A percentile compares a stretch with the other conserved stretches of the same genome.
Evolutionary conservation across 179 eudicot genomes (phyloP).

Genomic region (Pouteria campechiana): DNA sequence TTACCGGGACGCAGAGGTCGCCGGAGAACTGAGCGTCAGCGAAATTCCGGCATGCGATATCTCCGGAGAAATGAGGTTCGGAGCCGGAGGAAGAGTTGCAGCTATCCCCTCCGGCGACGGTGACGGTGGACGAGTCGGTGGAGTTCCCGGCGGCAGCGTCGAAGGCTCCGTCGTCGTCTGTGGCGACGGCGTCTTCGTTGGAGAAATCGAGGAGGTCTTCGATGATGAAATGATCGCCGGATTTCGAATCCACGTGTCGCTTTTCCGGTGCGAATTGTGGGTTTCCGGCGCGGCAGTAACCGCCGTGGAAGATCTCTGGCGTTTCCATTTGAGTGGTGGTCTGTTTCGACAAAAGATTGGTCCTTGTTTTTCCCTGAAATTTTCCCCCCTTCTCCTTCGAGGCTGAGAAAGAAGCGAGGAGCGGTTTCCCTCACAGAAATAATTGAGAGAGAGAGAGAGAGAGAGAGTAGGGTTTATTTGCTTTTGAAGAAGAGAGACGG

Average conservation of each 20-base stretch:
- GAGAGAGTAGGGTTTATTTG: slow-evolving; percentile 8
- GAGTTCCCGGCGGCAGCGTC: slow-evolving; percentile 39
- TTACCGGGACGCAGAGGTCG: slow-evolving; percentile 92
- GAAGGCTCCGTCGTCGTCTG: slow-evolving; percentile 56
- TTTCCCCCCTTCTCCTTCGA: too few relatives aligned
- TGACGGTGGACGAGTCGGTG: slow-evolving; percentile 42
- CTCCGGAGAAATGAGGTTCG: slow-evolving; percentile 21
- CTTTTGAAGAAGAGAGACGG: slow-evolving; percentile 28
- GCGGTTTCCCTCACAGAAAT: too few relatives aligned
- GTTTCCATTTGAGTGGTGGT: slow-evolving; percentile 20
- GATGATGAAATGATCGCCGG: slow-evolving; percentile 21
- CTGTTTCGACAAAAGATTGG: too few relatives aligned
- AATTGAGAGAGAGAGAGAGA: slow-evolving; percentile 2
- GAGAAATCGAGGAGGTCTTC: slow-evolving; percentile 75
- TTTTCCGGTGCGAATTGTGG: slow-evolving; percentile 16
- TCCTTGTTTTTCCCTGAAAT: too few relatives aligned
- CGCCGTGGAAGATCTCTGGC: slow-evolving; percentile 16
- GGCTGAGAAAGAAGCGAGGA: slow-evolving; percentile 7
- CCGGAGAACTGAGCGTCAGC: slow-evolving; percentile 61
- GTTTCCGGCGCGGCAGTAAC: slow-evolving; percentile 4
- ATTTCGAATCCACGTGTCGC: slow-evolving; percentile 13
- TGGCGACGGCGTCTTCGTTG: slow-evolving; percentile 53
- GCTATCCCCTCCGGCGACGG: slow-evolving; percentile 63
- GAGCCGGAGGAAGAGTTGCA: slow-evolving; percentile 74
- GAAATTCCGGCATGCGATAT: slow-evolving; percentile 29